Conservation (phyloP, 2,329 filamentous ascomycete species). For the Botrytis aclada region DNA sequence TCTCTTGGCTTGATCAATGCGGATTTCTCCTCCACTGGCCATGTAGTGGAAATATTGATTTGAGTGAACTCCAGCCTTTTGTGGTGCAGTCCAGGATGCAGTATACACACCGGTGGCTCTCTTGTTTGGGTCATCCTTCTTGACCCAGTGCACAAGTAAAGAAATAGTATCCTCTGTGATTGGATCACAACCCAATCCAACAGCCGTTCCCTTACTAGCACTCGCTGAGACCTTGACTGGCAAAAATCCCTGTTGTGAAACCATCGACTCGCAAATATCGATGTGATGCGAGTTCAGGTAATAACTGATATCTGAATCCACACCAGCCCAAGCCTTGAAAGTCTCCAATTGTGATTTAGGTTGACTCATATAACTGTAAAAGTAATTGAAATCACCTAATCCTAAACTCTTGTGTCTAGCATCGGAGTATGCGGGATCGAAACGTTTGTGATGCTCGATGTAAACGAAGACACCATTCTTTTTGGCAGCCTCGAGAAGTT, state of each 20-base stretch:
- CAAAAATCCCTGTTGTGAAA: slow-evolving; percentile 65
- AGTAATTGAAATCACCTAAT: slow-evolving; percentile 96
- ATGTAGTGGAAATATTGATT: slow-evolving; percentile 98
- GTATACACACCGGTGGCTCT: slow-evolving; percentile 87
- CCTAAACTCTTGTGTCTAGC: slow-evolving; percentile 72
- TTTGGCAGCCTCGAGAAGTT: slow-evolving; percentile 68
- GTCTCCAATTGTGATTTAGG: slow-evolving; percentile 36
- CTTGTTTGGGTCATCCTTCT: slow-evolving; percentile 64
- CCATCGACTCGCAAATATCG: slow-evolving; percentile 91
- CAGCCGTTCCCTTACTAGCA: slow-evolving; percentile 75
- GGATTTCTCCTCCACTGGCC: slow-evolving; percentile 77
- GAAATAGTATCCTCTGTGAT: slow-evolving; percentile 93
- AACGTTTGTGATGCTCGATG: slow-evolving; percentile 96
- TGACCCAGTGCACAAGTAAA: slow-evolving; percentile 82
- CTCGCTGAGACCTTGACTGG: slow-evolving; percentile 77
- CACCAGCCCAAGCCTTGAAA: slow-evolving; percentile 57
- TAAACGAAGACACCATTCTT: slow-evolving; percentile 83
- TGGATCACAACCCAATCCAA: slow-evolving; percentile 71
- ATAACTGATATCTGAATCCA: slow-evolving; percentile 91
- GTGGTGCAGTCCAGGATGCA: slow-evolving; percentile 89
- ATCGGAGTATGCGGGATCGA: slow-evolving; percentile 88
- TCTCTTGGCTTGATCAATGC: slow-evolving; percentile 88
- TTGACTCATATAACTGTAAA: slow-evolving; percentile 70
- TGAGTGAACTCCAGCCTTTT: slow-evolving; percentile 89
- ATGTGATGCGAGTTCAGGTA: slow-evolving; percentile 95